These are phyloP conservation scores for Escallonia rubra DNA, from an alignment of 129 eudicot species.

Conservation along the genomic window DNA sequence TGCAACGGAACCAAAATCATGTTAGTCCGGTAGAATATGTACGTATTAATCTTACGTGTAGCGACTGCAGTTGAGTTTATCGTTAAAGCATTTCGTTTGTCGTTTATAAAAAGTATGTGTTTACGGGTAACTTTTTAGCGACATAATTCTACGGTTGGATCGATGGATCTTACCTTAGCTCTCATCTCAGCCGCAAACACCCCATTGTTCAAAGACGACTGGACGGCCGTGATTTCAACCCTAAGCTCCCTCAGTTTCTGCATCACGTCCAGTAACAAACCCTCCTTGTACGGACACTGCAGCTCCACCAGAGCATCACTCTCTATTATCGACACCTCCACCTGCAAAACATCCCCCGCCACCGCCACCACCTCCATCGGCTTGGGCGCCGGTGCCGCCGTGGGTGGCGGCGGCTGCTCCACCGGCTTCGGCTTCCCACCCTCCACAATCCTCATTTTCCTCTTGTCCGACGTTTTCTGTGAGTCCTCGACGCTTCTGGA, in stretches of 20 bases:
- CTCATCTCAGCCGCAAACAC: slow-evolving; percentile 59
- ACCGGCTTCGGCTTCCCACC: slow-evolving; percentile 24
- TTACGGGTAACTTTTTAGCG: neutral
- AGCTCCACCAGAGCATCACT: slow-evolving; percentile 87
- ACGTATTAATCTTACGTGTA: neutral
- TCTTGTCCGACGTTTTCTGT: slow-evolving; percentile 25
- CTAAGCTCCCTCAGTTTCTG: slow-evolving; percentile 51
- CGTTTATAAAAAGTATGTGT: neutral
- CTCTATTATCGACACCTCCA: slow-evolving; percentile 91
- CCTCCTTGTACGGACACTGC: slow-evolving; percentile 48
- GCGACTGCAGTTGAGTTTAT: neutral
- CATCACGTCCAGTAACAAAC: slow-evolving; percentile 80
- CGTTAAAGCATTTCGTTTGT: neutral
- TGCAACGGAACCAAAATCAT: slow-evolving; percentile 2
- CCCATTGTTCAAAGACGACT: slow-evolving; percentile 51
- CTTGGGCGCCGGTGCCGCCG: neutral
- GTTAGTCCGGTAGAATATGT: neutral
- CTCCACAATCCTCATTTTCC: slow-evolving; percentile 42
- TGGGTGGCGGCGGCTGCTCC: neutral
- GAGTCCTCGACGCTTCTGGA: neutral
- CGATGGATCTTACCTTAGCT: slow-evolving; percentile 60
- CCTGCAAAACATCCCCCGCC: slow-evolving; percentile 22
- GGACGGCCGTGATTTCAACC: slow-evolving; percentile 56
- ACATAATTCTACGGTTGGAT: too few relatives aligned
- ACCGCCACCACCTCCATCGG: neutral